These are phyloP conservation scores for Vitis labrusca DNA, from an alignment of 164 flowering plant species.

Conservation along the genomic window DNA sequence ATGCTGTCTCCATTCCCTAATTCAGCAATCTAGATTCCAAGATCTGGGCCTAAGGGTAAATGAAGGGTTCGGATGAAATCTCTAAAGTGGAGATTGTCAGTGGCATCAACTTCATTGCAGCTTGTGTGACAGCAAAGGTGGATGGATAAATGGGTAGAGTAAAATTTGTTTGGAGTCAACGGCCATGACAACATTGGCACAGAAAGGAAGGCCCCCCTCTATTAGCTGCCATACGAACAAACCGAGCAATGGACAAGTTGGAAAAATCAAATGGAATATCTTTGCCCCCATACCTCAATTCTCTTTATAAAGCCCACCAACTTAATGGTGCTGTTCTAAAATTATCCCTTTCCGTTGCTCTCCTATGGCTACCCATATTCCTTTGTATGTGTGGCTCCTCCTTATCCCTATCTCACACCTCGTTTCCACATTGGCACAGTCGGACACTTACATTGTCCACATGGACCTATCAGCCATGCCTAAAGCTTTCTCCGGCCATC, in stretches of 20 bases:
- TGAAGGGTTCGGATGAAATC: no score
- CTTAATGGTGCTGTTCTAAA: background rate
- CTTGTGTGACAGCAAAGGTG: no score
- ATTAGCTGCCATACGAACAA: no score
- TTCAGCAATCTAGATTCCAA: background rate
- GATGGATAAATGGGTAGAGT: no score
- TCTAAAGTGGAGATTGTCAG: no score
- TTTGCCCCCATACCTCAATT: conserved; percentile 12
- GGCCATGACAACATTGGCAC: no score
- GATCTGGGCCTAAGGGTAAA: background rate
- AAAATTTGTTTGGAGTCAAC: no score
- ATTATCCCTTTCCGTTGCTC: conserved; percentile 11
- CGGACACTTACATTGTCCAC: conserved; percentile 51
- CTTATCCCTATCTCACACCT: conserved; percentile 9
- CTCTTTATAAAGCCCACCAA: conserved; percentile 8
- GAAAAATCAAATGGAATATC: background rate
- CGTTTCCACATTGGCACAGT: conserved; percentile 11
- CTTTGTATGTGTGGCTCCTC: conserved; percentile 13
- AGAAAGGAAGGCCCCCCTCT: no score
- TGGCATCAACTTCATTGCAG: no score
- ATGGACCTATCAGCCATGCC: conserved; percentile 67
- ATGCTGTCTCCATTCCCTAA: background rate
- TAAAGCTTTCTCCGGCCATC: conserved; percentile 45
- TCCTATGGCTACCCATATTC: conserved; percentile 22
- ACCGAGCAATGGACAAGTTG: no score